Percentiles rank a stretch among this genome's conserved stretches.
These are phyloP conservation scores for Chlamydomonas incerta DNA, from an alignment of 139 green algal genomes.

Conservation along the genomic window DNA sequence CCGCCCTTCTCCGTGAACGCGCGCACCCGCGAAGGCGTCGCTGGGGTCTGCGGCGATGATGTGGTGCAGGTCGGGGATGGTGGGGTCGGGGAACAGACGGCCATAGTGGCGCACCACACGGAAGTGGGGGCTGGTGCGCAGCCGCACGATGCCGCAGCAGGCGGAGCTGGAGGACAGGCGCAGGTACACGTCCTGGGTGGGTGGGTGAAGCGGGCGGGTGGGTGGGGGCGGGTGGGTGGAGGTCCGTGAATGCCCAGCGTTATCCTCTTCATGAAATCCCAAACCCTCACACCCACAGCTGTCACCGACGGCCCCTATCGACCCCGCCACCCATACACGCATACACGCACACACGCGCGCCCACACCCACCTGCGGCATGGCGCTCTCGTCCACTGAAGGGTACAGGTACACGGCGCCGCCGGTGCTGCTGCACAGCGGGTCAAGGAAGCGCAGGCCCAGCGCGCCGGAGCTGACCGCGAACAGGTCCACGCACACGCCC, in stretches of 20 bases:
- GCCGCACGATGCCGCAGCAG: conserved; percentile 74
- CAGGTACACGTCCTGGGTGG: conserved; percentile 81
- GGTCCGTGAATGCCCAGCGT: not conserved
- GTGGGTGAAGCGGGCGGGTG: not conserved
- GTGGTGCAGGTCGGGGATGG: conserved; percentile 84
- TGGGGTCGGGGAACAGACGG: conserved; percentile 66
- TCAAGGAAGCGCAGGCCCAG: conserved; percentile 67
- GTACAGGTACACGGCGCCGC: conserved; percentile 87
- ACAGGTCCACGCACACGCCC: conserved; percentile 88
- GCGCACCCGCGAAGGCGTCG: conserved; percentile 74
- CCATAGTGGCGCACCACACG: conserved; percentile 72
- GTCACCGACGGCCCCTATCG: not conserved
- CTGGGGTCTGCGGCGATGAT: conserved; percentile 69
- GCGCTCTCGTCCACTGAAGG: conserved; percentile 63
- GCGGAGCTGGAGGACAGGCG: conserved; percentile 70
- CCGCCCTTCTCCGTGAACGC: not conserved
- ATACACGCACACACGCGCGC: not conserved
- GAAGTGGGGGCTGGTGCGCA: conserved; percentile 82
- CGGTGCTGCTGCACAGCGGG: conserved; percentile 70
- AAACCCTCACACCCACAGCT: not conserved
- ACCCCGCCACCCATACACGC: not conserved
- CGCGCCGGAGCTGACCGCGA: conserved; percentile 57
- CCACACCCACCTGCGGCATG: conserved; percentile 67
- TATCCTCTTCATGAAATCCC: not conserved
- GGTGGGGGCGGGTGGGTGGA: not conserved